A percentile compares a stretch with the other conserved stretches of the same genome.
Conservation (phyloP, 306 rosid genomes). For the Malus orientalis region DNA sequence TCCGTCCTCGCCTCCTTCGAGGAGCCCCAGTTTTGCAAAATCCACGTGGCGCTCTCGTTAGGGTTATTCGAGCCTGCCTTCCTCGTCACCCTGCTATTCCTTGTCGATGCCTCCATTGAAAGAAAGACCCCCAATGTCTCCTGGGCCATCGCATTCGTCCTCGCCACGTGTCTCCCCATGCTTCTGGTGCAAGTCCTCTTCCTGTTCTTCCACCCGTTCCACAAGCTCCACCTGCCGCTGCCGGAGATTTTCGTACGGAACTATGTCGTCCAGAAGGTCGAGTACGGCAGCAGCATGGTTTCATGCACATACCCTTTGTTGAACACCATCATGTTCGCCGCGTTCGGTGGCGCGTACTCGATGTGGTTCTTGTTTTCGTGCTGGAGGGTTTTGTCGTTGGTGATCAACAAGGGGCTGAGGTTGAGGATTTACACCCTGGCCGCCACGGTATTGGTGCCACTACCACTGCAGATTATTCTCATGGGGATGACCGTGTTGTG, state of each 20-base stretch:
- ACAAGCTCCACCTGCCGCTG: conserved; percentile 14
- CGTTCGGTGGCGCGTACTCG: conserved; percentile 29
- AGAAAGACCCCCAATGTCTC: conserved; percentile 24
- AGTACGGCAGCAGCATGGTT: conserved; percentile 1
- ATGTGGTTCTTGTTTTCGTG: conserved; percentile 47
- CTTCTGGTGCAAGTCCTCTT: conserved; percentile 21
- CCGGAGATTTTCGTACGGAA: conserved; percentile 26
- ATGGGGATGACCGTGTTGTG: conserved; percentile 31
- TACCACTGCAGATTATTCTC: conserved; percentile 43
- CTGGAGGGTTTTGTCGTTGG: conserved; percentile 55
- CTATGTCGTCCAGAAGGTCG: background rate
- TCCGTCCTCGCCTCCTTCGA: background rate
- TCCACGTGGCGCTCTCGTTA: conserved; percentile 39
- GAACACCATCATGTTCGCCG: conserved; percentile 36
- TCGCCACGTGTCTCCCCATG: conserved; percentile 34
- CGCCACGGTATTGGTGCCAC: conserved; percentile 23
- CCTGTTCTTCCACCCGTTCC: conserved; percentile 23
- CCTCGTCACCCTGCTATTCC: conserved; percentile 53
- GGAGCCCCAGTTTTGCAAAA: conserved; percentile 42
- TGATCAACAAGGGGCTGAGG: conserved; percentile 63
- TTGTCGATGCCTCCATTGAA: conserved; percentile 50
- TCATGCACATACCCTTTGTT: conserved; percentile 52
- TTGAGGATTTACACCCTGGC: conserved; percentile 36
- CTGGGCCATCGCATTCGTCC: conserved; percentile 29
- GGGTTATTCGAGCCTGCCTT: conserved; percentile 78